phyloP scores from a whole-genome alignment of 2,329 filamentous ascomycete species.

The Nemania diffusa region DNA sequence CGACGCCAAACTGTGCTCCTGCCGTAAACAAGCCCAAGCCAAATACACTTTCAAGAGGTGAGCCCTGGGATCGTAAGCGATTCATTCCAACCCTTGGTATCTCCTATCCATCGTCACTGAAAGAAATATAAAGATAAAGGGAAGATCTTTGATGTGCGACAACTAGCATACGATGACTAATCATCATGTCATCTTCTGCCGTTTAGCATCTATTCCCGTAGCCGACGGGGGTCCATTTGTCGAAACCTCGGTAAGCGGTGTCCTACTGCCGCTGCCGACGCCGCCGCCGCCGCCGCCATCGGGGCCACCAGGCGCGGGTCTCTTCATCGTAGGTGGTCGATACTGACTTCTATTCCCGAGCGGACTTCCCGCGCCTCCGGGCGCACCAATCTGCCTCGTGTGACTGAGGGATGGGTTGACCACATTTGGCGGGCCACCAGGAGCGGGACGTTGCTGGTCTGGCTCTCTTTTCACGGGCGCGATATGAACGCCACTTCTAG shows the following conservation, averaged over 20 bases:
- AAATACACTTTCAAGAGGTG: slow-evolving; percentile 3
- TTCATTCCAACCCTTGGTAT: slow-evolving; percentile 11
- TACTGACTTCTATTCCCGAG: slow-evolving; percentile 69
- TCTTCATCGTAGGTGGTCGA: slow-evolving; percentile 68
- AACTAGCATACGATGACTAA: background rate
- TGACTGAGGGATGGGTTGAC: slow-evolving; percentile 66
- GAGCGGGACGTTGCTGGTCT: slow-evolving; percentile 36
- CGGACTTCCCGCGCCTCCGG: slow-evolving; percentile 64
- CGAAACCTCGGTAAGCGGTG: slow-evolving; percentile 63
- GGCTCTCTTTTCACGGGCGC: slow-evolving; percentile 51
- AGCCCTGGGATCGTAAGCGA: slow-evolving; percentile 5
- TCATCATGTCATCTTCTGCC: slow-evolving; percentile 57
- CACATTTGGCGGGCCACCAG: slow-evolving; percentile 48
- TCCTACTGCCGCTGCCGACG: slow-evolving; percentile 45
- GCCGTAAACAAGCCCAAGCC: slow-evolving; percentile 23
- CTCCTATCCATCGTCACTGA: background rate
- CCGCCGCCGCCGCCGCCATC: slow-evolving; percentile 28
- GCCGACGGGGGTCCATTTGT: slow-evolving; percentile 53
- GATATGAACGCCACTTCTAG: slow-evolving; percentile 65
- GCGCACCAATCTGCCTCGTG: slow-evolving; percentile 68
- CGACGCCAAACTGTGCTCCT: slow-evolving; percentile 25
- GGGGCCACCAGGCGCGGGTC: slow-evolving; percentile 51
- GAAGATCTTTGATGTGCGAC: background rate
- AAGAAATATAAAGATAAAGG: background rate
- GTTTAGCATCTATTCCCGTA: slow-evolving; percentile 59